Evolutionary conservation across 2,329 filamentous ascomycete genomes (phyloP), one percentile per base, ranked within the genome.

Genomic region (Lachnellula cervina): DNA sequence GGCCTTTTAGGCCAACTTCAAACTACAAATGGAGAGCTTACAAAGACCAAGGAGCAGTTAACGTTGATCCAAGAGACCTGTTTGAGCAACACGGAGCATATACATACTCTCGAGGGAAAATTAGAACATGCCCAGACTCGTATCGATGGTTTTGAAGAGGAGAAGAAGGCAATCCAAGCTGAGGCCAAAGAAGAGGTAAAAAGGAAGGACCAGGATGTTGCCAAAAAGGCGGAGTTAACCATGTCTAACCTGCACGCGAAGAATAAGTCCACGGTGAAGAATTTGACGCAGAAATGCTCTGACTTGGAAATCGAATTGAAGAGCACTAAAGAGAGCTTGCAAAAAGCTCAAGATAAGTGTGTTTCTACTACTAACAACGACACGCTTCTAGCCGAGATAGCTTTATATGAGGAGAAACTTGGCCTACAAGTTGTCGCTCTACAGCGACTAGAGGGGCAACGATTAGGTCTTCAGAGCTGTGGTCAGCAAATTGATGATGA

Each of bases 21-120:
- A 32, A 57, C 60, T 14, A 71, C 70, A 21, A 67, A 68, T 8
- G 66, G 74, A 56, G 68, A 70, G n/a, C 62, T 67, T 8, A 44
- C 45, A 1, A 50, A 60, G 35, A 37, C 51, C 21, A 56, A 61
- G 34, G 55, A 63, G 35, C 55, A 64, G 35, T 17, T 59, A 2
- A 45, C 19, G 17, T 38, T 49, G 38, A 19, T 52, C 17, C 52
- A 57, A 49, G 54, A 61, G 37, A 40, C 38, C 14, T 49, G 51
- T 34, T 23, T 21, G 1, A n/a, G n/a, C 7, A 50, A 51, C 16
- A 53, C 63, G 19, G 51, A 61, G n/a, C 47, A 60, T 21, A 44
- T 53, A 23, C 47, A 49, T 19, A 44, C 58, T 11, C 40, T 57
- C 9, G 54, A 62, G 28, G 40, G 51, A n/a, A 57, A 59, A 47